Base-by-base conservation (phyloP, 345 rosid species). In the Citrus trifoliata region DNA sequence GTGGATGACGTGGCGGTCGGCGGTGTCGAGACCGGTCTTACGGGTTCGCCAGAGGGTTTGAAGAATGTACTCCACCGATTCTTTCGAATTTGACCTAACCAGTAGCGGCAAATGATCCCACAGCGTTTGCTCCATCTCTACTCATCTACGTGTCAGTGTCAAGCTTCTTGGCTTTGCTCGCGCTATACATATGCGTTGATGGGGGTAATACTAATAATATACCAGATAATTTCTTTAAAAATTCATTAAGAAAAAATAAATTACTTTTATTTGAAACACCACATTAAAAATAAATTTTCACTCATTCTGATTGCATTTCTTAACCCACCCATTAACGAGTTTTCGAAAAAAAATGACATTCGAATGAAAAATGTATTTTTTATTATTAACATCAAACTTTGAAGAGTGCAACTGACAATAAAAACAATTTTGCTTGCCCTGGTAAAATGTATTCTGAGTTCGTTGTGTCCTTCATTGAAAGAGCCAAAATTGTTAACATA, bases 1-100 rank as follows among this genome's bases (percentile, higher is more conserved):
- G 77, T 82, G 56, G 86, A 91, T 80, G 82, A 87, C 71, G 56
- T 38, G 86, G 53, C 93, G 93, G 78, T 74, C 90, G 73, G 86
- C 88, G 63, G 89, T 74, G 60, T 85, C 90, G 58, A 91, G 89
- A 58, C 95, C 91, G 69, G 88, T 86, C 58, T 78, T 76, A 35
- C 93, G 90, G 70, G 91, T 88, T 68, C 84, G 82, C 93, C 92
- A 91, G 28, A 91, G 89, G 60, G 90, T 83, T 78, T 89, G 90
- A 67, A 91, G 93, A 66, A 89, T 66, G 76, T 74, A 82, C 76
- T 91, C 93, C 22, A 89, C 88, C 0, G 95, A 86, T 58, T 91
- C 93, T 74, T 88, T 87, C 4, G 92, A 89, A 81, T 82, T 89
- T 1, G 90, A 82, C 74, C 93, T 79, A 56, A 88, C 84, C 22